A percentile compares a stretch with the other conserved stretches of the same genome.
Conservation (phyloP, 1,284 basidiomycete genomes). For the Cutaneotrichosporon sp. region DNA sequence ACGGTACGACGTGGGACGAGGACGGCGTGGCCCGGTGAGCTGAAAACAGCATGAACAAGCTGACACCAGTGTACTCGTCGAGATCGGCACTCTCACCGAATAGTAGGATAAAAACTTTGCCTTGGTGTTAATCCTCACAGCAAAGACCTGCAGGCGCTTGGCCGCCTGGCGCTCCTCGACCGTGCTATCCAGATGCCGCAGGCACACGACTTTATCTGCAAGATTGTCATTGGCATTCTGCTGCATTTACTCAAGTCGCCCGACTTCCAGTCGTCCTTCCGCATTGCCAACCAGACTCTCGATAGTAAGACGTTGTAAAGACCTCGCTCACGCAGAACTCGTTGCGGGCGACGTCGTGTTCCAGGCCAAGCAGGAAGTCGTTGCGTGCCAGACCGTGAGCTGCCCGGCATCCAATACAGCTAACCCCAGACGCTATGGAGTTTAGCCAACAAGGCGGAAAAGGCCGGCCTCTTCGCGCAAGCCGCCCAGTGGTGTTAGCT, state of each 20-base stretch:
- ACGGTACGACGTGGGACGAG: background rate
- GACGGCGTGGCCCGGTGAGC: constrained; percentile 7
- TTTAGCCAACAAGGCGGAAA: constrained; percentile 1
- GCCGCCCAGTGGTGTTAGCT: constrained; percentile 16
- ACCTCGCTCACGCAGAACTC: constrained; percentile 1
- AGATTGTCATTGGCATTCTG: constrained; percentile 5
- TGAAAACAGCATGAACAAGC: background rate
- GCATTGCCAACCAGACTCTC: background rate
- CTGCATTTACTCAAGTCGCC: constrained; percentile 3
- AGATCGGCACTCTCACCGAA: background rate
- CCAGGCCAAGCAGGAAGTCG: background rate
- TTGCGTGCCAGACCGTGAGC: constrained; percentile 12
- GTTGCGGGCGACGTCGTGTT: background rate
- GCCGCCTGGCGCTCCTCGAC: background rate
- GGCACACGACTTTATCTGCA: background rate
- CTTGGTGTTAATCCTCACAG: background rate
- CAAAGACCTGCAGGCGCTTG: constrained; percentile 8
- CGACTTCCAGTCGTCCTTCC: background rate
- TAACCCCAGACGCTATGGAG: constrained; percentile 10
- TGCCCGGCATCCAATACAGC: background rate
- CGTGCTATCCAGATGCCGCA: background rate
- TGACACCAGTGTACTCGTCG: constrained; percentile 4
- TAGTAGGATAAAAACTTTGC: constrained; percentile 1
- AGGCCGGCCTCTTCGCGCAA: background rate
- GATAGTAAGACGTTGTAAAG: background rate